Evolutionary conservation across 129 eudicot genomes (phyloP).

Genomic region (Pittosporum tobira): DNA sequence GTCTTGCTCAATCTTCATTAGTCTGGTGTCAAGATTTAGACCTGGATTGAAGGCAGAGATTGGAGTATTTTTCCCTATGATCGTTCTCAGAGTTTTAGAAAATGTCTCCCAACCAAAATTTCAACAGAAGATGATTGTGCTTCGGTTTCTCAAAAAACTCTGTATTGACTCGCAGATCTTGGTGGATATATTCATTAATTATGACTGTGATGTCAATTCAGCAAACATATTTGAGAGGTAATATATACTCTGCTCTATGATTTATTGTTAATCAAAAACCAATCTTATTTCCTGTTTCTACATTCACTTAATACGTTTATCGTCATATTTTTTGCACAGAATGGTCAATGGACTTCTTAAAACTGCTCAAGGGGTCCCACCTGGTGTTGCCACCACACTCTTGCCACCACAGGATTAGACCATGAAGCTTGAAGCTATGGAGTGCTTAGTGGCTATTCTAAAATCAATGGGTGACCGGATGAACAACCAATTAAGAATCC

Average conservation of each 20-base stretch:
- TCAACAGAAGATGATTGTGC: conserved; percentile 90
- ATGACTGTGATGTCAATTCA: conserved; percentile 92
- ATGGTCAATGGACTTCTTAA: conserved; percentile 97
- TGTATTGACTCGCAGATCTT: conserved; percentile 84
- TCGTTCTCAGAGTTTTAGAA: conserved; percentile 80
- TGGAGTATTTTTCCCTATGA: conserved; percentile 94
- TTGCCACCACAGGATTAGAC: conserved; percentile 78
- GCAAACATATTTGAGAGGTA: conserved; percentile 99
- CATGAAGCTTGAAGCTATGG: conserved; percentile 91
- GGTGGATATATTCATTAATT: conserved; percentile 88
- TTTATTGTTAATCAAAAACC: too few species aligned
- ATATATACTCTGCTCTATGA: conserved; percentile 20
- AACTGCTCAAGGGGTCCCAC: conserved; percentile 98
- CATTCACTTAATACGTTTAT: too few species aligned
- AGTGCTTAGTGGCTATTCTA: conserved; percentile 69
- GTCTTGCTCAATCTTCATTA: conserved; percentile 89
- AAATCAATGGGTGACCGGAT: conserved; percentile 98
- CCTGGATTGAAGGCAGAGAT: conserved; percentile 95
- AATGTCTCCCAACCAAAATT: conserved; percentile 90
- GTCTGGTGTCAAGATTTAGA: conserved; percentile 87
- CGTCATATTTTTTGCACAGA: conserved; percentile 52
- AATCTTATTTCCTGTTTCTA: too few species aligned
- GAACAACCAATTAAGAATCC: conserved; percentile 84
- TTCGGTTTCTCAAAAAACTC: conserved; percentile 73
- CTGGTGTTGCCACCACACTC: conserved; percentile 77